Base-by-base conservation (phyloP, 108 stramenopile species). In the Aurantiochytrium sp. region DNA sequence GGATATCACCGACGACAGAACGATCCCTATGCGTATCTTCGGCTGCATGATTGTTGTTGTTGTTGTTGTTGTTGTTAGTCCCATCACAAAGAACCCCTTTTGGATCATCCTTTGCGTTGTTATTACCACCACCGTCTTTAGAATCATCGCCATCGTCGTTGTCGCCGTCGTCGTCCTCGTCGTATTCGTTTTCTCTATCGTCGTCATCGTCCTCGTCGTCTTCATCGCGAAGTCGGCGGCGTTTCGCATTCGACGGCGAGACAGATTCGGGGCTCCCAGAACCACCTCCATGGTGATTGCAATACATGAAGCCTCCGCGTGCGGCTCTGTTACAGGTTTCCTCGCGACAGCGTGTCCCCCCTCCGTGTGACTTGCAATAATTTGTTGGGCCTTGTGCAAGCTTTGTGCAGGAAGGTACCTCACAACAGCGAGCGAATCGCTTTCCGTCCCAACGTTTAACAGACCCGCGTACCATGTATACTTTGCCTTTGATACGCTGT, bases 401-500 rank as follows among this genome's bases (percentile, higher is more conserved):
- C 49, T 83, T 83, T 43, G 49, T 53, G 51, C 76, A 83, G 1
- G 45, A 83, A 6, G 49, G 12, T 1, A 83, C 51, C 51, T 83
- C 76, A 23, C 76, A 83, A 23, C 76, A 83, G 49, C 51, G 45
- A 1, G 76, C 76, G 76, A 83, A 83, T 14, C 76, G 76, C 76
- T 83, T 83, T 12, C 76, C 76, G 23, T 83, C 76, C 76, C 76
- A 83, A 45, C 76, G 76, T 45, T 83, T 83, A 4, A 83, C 76
- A 53, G 6, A 83, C 6, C 76, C 76, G n/a, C 51, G 19, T 18
- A 83, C 51, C 76, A 53, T 47, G 5, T 83, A 83, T 0, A 83
- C 49, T 23, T 83, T 83, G 45, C 76, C 76, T 4, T 83, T 83
- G 18, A 83, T 23, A 3, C 76, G 45, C 76, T 83, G 49, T 2